phyloP scores from a whole-genome alignment of 805 yeast genomes.

The Wickerhamia fluorescens region DNA sequence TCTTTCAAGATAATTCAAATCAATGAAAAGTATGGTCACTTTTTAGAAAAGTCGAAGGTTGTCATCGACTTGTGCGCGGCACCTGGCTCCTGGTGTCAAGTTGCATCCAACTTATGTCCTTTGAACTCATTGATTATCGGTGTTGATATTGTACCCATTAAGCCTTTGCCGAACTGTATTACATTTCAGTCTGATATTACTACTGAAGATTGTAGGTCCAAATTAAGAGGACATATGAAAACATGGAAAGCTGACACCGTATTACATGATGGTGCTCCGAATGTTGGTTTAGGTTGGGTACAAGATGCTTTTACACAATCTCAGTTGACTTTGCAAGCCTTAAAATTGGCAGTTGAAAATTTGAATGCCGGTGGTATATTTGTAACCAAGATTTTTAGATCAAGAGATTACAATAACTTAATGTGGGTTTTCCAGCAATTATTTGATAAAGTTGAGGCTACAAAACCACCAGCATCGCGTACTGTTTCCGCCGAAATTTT shows the following conservation, averaged over 20 bases:
- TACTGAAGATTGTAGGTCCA: constrained; percentile 95
- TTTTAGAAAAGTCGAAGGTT: constrained; percentile 87
- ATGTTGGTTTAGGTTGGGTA: constrained; percentile 99
- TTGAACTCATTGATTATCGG: constrained; percentile 90
- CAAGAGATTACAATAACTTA: constrained; percentile 95
- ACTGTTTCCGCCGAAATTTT: constrained; percentile 98
- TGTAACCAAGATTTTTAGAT: constrained; percentile 94
- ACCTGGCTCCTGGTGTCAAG: constrained; percentile 99
- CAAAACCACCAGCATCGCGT: constrained; percentile 98
- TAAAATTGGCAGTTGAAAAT: constrained; percentile 91
- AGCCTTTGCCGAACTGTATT: constrained; percentile 89
- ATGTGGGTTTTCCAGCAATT: constrained; percentile 97
- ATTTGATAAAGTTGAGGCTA: constrained; percentile 95
- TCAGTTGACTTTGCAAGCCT: constrained; percentile 88
- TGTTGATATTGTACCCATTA: constrained; percentile 98
- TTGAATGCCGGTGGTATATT: constrained; percentile 88
- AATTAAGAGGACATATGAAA: constrained; percentile 89
- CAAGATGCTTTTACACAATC: constrained; percentile 99
- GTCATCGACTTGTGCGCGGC: constrained; percentile 98
- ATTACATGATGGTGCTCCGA: constrained; percentile 99
- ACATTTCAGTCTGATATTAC: constrained; percentile 96
- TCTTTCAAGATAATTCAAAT: constrained; percentile 92
- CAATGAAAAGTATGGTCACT: constrained; percentile 94
- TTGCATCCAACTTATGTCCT: constrained; percentile 90
- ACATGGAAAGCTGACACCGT: constrained; percentile 99